Base-by-base conservation (phyloP, 129 eudicot genomes). In the Mikania micrantha region DNA sequence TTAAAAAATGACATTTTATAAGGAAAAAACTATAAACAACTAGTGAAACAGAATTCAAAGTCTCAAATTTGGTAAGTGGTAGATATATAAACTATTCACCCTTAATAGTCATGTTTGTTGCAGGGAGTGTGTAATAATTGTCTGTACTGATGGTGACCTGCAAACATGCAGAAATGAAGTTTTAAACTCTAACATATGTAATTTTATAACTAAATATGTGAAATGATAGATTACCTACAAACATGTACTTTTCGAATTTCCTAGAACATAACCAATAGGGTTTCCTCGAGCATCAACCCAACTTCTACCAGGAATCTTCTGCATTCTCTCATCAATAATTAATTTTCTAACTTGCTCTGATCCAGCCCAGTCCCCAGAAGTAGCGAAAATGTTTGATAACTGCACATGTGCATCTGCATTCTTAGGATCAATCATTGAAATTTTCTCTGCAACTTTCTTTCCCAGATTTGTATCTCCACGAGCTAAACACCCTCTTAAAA, bases 401-500 rank as follows among this genome's bases (percentile, higher is more conserved):
- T 89, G 96, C 49, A 93, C 87, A 63, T 79, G 74, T 42, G 93
- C 88, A 74, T 81, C 86, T 15, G 87, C 67, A 69, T 86, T 88
- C 64, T 77, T 76, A 15, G 96, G 90, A 78, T 93, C 95, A 56
- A 86, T 77, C 60, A n/a, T 71, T 11, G 24, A 75, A 48, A 89
- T 80, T 45, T 61, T 71, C 65, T 76, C 83, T n/a, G 75, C 85
- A 17, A 87, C 85, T 47, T 78, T 80, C 87, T 75, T 73, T 24
- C 90, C 86, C 15, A 87, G 69, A 56, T 39, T 38, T 59, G 73
- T 72, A 48, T 89, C 77, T 47, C 96, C 96, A 68, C 75, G 87
- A 36, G 84, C 83, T 45, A 87, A 60, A 67, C 99, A 93, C 34
- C 96, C 99, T 81, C 96, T 83, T 52, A 89, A 79, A 56, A 93